Evolutionary conservation across 2,329 filamentous ascomycete species (phyloP).

Genomic region (Phialemoniopsis sp.): DNA sequence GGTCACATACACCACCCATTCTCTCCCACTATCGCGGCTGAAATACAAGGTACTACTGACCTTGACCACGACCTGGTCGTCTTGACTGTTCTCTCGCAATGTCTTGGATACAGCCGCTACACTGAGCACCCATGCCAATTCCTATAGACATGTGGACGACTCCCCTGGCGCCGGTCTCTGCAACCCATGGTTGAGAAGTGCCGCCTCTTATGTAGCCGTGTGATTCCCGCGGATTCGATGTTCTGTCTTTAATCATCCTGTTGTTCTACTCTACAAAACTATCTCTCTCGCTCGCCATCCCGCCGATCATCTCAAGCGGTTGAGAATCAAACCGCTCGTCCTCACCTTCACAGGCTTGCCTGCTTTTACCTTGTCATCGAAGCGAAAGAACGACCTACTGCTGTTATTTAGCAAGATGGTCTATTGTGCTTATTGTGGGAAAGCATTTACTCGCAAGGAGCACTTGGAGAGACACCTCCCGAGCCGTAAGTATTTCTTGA

Average conservation of each 20-base stretch:
- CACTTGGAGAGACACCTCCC: slow-evolving; percentile 53
- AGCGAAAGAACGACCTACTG: too few relatives aligned
- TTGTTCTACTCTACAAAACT: neutral
- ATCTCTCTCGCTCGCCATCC: neutral
- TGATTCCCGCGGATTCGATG: neutral
- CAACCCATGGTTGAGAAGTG: neutral
- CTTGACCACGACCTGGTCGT: slow-evolving; percentile 15
- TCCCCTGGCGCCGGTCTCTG: slow-evolving; percentile 2
- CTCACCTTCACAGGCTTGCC: too few relatives aligned
- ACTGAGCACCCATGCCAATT: neutral
- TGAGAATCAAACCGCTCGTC: too few relatives aligned
- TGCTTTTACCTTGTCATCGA: too few relatives aligned
- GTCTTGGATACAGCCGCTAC: slow-evolving; percentile 17
- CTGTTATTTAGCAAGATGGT: slow-evolving; percentile 31
- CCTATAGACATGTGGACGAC: slow-evolving; percentile 3
- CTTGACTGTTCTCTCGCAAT: slow-evolving; percentile 11
- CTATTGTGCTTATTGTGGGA: slow-evolving; percentile 51
- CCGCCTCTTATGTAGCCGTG: neutral
- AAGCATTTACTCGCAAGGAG: slow-evolving; percentile 51
- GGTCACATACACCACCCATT: too few relatives aligned
- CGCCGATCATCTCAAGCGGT: too few relatives aligned
- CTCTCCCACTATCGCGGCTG: too few relatives aligned
- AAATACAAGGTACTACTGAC: neutral
- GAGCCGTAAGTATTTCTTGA: slow-evolving; percentile 45
- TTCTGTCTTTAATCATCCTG: neutral